Evolutionary conservation across 306 rosid species (phyloP).

Genomic region (Rosa multiflora): DNA sequence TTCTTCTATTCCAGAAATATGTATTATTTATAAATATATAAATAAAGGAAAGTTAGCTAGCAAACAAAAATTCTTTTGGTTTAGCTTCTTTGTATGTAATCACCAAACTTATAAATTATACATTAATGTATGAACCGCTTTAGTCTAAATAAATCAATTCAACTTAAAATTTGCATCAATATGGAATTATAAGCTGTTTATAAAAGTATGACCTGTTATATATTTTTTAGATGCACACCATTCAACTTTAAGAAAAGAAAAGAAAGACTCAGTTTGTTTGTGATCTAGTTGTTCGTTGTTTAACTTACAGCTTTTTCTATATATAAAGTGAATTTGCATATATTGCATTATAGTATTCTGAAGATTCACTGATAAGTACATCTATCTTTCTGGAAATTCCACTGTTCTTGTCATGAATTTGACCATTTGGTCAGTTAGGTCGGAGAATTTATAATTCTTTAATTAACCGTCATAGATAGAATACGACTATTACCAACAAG

Average conservation of each 20-base stretch:
- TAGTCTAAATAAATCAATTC: no score
- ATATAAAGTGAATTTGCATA: neutral
- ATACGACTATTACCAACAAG: conserved; percentile 6
- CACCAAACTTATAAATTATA: neutral
- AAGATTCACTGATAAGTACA: neutral
- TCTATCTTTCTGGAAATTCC: neutral
- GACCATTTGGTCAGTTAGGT: conserved; percentile 7
- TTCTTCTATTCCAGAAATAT: no score
- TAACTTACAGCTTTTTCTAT: neutral
- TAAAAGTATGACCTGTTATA: neutral
- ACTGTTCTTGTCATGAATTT: conserved; percentile 6
- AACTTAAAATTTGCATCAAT: neutral
- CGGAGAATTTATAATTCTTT: neutral
- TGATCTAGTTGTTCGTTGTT: neutral
- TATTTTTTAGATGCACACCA: neutral
- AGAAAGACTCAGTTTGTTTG: neutral
- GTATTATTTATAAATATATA: no score
- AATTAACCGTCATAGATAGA: neutral
- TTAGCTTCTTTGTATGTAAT: neutral
- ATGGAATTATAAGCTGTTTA: neutral
- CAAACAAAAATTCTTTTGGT: neutral
- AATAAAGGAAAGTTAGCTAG: neutral
- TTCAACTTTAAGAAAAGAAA: neutral
- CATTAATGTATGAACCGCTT: neutral
- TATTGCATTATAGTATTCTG: neutral